Evolutionary conservation across 2,329 filamentous ascomycete species (phyloP).

Genomic region (Dactylellina haptotyla): DNA sequence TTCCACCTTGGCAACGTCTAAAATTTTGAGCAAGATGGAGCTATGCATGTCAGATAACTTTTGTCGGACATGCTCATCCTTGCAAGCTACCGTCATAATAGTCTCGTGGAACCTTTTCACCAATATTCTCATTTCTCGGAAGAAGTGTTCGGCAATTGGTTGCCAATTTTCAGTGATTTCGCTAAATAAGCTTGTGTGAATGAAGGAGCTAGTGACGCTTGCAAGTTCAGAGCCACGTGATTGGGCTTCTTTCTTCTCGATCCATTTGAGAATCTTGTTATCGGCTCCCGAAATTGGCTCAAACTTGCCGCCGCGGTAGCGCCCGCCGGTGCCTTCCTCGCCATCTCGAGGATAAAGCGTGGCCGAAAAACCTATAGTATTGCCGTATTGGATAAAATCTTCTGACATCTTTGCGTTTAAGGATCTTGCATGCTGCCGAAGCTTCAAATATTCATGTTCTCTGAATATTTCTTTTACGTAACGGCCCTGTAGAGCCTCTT

Average conservation of each 20-base stretch:
- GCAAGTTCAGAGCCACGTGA: slow-evolving; percentile 22
- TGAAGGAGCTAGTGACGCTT: slow-evolving; percentile 5
- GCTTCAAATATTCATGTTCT: not conserved
- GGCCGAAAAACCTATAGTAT: slow-evolving; percentile 18
- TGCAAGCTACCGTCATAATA: slow-evolving; percentile 9
- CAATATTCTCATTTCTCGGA: not conserved
- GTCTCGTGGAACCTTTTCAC: slow-evolving; percentile 11
- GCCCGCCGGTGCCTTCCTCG: slow-evolving; percentile 13
- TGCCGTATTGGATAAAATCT: slow-evolving; percentile 23
- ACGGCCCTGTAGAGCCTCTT: slow-evolving; percentile 24
- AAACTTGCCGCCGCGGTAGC: not conserved
- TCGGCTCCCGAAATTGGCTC: not conserved
- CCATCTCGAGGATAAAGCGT: not conserved
- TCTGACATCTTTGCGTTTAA: slow-evolving; percentile 9
- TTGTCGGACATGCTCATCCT: slow-evolving; percentile 13
- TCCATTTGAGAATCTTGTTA: slow-evolving; percentile 21
- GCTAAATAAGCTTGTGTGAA: slow-evolving; percentile 14
- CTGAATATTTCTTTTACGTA: slow-evolving; percentile 26
- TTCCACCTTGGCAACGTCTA: slow-evolving; percentile 1
- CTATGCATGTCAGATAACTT: slow-evolving; percentile 11
- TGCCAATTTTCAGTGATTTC: slow-evolving; percentile 26
- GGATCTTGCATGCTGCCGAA: slow-evolving; percentile 20
- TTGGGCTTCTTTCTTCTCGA: not conserved
- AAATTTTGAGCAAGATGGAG: not conserved
- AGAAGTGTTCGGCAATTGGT: slow-evolving; percentile 17